Base-by-base conservation (phyloP, 2,329 filamentous ascomycete species). In the Neoarthrinium moseri region DNA sequence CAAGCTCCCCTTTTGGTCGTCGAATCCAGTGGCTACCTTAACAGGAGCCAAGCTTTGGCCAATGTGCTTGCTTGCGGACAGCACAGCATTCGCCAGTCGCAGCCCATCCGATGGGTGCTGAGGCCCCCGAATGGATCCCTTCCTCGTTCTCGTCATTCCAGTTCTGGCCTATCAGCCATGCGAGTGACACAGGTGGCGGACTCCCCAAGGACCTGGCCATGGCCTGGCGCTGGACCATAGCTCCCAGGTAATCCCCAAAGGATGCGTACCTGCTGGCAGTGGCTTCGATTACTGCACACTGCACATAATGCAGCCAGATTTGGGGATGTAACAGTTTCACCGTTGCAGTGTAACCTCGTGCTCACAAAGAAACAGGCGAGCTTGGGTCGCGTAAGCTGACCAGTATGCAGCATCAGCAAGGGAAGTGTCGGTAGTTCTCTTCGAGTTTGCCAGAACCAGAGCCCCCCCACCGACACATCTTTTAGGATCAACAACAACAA, bases 1-100 rank as follows among this genome's bases (percentile, higher is more conserved):
- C 27, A 43, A 32, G 29, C 26, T 32, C 29, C 27, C 27, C 17
- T 20, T 17, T n/a, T 22, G 17, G 12, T 18, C 26, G 27, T 33
- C 39, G 39, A 43, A 43, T 43, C 39, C 39, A 6, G 23, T 32
- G 12, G 20, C 27, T 17, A 32, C 27, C 39, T 32, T 20, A 13
- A 17, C n/a, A 22, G 13, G 13, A 18, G 22, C 39, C 27, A 43
- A 43, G 27, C 18, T 43, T 24, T 15, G 21, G 20, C 27, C 27
- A 32, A 33, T 33, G 23, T 34, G 39, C 12, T 34, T 24, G 18
- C 26, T 43, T 24, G 27, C 22, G 29, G 39, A n/a, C 20, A 24
- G 26, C 39, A 43, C 39, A 18, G 39, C 27, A 34, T 10, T 34
- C 18, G 26, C 27, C 15, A 24, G n/a, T 43, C 11, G n/a, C n/a